Evolutionary conservation across 164 flowering plant species (phyloP).

Genomic region (Akebia trifoliata): DNA sequence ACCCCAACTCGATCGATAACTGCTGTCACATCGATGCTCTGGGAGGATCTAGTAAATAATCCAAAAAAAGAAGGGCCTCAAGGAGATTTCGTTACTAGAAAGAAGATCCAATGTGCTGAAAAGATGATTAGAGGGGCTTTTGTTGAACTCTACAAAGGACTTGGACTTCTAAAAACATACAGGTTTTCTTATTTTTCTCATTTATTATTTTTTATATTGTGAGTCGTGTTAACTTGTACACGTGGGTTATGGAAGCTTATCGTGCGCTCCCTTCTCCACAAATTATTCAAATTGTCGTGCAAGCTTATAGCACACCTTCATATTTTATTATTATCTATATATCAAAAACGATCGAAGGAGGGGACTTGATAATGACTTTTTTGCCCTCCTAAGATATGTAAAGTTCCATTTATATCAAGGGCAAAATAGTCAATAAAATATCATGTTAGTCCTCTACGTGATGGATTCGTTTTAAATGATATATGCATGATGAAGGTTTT

Average conservation of each 20-base stretch:
- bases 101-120: slow-evolving; percentile 81
- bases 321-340: too few species aligned
- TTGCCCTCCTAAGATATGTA: background rate
- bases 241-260: too few species aligned
- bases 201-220: background rate
- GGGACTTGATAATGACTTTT: background rate
- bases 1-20: slow-evolving; percentile 58
- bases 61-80: slow-evolving; percentile 57
- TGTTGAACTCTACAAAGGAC: slow-evolving; percentile 90
- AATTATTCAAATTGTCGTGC: too few species aligned
- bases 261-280: too few species aligned
- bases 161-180: slow-evolving; percentile 77
- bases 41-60: slow-evolving; percentile 81
- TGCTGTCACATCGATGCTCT: slow-evolving; percentile 57
- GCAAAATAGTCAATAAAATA: background rate
- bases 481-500: too few species aligned
- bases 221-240: too few species aligned
- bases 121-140: slow-evolving; percentile 89
- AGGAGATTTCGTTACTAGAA: slow-evolving; percentile 51
- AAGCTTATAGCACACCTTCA: too few species aligned
- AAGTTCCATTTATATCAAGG: too few species aligned
- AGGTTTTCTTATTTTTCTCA: slow-evolving; percentile 32
- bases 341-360: background rate
- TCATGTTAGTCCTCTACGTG: background rate
- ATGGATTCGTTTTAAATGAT: background rate